Conservation (phyloP, 108 stramenopile genomes). For the Craspedostauros australis region DNA sequence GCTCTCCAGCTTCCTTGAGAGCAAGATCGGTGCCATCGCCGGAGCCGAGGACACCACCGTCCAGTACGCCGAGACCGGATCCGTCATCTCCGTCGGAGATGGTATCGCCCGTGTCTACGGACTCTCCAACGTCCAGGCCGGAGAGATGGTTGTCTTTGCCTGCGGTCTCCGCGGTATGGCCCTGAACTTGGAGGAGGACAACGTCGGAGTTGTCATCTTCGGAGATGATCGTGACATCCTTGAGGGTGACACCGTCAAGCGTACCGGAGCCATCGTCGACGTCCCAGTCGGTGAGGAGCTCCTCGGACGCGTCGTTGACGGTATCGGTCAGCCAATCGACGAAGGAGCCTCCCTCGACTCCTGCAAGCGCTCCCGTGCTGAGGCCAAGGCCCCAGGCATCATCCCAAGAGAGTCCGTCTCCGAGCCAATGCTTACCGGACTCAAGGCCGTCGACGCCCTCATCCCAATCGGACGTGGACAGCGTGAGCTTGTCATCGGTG, state of each 20-base stretch:
- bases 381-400: conserved; percentile 99
- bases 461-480: conserved; percentile 99
- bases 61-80: conserved; percentile 94
- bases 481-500: conserved; percentile 96
- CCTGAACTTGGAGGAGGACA: conserved; percentile 99
- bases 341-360: conserved; percentile 91
- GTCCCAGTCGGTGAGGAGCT: conserved; percentile 97
- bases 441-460: conserved; percentile 99
- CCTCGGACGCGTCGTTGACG: conserved; percentile 98
- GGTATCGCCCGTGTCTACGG: conserved; percentile 99
- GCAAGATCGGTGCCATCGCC: conserved; percentile 87
- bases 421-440: conserved; percentile 99
- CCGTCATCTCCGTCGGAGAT: conserved; percentile 99
- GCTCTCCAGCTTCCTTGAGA: conserved; percentile 94
- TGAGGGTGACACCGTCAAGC: conserved; percentile 98
- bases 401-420: conserved; percentile 99
- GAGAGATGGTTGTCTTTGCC: conserved; percentile 99
- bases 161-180: conserved; percentile 97
- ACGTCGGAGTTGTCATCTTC: conserved; percentile 99
- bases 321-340: conserved; percentile 97
- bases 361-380: conserved; percentile 96
- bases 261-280: conserved; percentile 99
- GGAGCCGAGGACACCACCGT: conserved; percentile 80
- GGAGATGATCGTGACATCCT: conserved; percentile 99
- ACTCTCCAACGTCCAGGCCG: conserved; percentile 99